Evolutionary conservation across 768 basidiomycete species (phyloP).

Genomic region (Rhodocollybia butyracea): DNA sequence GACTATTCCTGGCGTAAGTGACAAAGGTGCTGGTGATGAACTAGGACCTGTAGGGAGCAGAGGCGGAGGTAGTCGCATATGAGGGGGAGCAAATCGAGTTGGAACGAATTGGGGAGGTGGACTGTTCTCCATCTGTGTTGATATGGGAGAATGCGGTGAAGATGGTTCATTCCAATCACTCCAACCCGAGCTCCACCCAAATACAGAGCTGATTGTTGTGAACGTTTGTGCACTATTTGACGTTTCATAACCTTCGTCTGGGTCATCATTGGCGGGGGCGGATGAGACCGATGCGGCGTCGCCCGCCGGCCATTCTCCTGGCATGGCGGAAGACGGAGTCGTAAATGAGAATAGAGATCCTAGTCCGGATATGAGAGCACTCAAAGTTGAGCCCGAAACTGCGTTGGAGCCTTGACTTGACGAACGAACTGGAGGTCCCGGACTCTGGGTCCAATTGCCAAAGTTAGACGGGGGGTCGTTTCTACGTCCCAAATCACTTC

Average conservation of each 20-base stretch:
- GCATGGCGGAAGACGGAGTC: slow-evolving; percentile 10
- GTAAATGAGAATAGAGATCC: slow-evolving; percentile 1
- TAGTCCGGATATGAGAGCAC: background rate
- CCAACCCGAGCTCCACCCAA: slow-evolving; percentile 29
- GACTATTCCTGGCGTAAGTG: slow-evolving; percentile 25
- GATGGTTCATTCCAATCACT: slow-evolving; percentile 30
- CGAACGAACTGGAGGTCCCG: background rate
- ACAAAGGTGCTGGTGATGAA: slow-evolving; percentile 9
- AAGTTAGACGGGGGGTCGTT: background rate
- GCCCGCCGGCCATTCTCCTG: slow-evolving; percentile 20
- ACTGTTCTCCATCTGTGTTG: slow-evolving; percentile 21
- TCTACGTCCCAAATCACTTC: slow-evolving; percentile 15
- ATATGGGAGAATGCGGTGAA: slow-evolving; percentile 20
- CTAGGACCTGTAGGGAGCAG: slow-evolving; percentile 13
- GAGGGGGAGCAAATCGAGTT: slow-evolving; percentile 10
- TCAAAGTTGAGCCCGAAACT: background rate
- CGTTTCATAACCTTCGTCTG: slow-evolving; percentile 28
- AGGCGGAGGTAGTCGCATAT: background rate
- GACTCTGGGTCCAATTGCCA: slow-evolving; percentile 3
- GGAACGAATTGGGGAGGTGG: slow-evolving; percentile 29
- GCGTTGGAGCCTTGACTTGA: background rate
- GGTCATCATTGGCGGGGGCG: slow-evolving; percentile 12
- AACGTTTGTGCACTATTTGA: slow-evolving; percentile 29
- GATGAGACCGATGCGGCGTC: slow-evolving; percentile 8
- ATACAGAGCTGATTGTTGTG: slow-evolving; percentile 49